A percentile compares a stretch with the other conserved stretches of the same genome.
Evolutionary conservation across 306 rosid species (phyloP).

Genomic region (Neltuma alba): DNA sequence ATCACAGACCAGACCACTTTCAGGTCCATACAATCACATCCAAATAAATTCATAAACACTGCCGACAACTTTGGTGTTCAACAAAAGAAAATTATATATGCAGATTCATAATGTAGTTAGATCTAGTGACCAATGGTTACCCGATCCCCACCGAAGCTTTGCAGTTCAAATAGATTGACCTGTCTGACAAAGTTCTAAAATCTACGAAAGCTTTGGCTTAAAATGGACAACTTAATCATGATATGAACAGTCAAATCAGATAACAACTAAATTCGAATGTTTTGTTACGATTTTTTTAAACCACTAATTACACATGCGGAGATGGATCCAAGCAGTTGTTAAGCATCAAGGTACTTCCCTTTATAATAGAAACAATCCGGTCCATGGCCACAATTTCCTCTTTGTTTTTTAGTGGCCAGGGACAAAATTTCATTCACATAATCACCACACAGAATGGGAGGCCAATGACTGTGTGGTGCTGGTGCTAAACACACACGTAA

Average conservation of each 20-base stretch:
- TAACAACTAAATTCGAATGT: background rate
- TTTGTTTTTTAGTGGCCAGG: no score
- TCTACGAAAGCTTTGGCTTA: background rate
- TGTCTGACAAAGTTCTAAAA: background rate
- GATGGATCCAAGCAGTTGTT: conserved; percentile 3
- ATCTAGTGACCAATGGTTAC: background rate
- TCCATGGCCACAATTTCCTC: background rate
- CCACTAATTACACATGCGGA: background rate
- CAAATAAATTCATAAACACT: background rate
- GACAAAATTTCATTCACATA: background rate
- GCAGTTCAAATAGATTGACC: background rate
- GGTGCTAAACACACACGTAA: background rate
- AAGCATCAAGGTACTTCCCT: background rate
- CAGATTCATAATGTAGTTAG: background rate
- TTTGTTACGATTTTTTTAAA: background rate
- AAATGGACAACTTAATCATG: conserved; percentile 14
- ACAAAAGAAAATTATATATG: background rate
- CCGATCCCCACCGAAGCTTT: background rate
- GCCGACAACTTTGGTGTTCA: background rate
- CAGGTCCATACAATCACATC: conserved; percentile 20
- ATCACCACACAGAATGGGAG: background rate
- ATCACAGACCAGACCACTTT: background rate
- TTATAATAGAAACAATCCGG: background rate
- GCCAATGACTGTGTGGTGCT: no score
- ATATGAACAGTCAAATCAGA: background rate